phyloP scores from a whole-genome alignment of 768 basidiomycete genomes.

The Symmetrospora coprosmae region DNA sequence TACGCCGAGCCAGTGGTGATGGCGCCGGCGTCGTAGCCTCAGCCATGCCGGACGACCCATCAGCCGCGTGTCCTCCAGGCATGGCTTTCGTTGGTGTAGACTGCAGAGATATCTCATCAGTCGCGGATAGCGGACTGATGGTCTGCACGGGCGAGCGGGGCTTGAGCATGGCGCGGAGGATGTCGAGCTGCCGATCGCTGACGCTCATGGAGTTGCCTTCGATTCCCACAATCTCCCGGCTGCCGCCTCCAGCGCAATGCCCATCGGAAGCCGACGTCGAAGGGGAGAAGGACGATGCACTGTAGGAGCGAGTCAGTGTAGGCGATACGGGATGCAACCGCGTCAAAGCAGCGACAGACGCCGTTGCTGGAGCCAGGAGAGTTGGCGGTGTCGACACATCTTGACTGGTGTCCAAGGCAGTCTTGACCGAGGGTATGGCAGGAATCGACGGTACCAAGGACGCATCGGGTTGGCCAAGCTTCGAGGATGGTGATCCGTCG shows the following conservation, averaged over 20 bases:
- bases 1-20: too few species aligned
- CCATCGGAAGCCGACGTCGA: background rate
- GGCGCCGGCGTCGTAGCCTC: too few species aligned
- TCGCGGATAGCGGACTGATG: too few species aligned
- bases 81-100: too few species aligned
- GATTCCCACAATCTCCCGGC: background rate
- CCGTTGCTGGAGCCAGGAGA: background rate
- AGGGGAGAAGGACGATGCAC: background rate
- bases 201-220: background rate
- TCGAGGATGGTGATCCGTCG: too few species aligned
- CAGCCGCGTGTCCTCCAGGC: too few species aligned
- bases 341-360: too few species aligned
- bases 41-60: too few species aligned
- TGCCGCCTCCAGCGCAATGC: too few species aligned
- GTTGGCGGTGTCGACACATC: background rate
- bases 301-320: background rate
- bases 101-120: too few species aligned
- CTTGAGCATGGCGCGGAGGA: slow-evolving; percentile 5
- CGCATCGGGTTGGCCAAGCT: too few species aligned
- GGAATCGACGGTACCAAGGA: background rate
- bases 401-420: background rate
- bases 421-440: background rate
- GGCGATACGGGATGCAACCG: background rate
- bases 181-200: slow-evolving; percentile 6
- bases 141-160: background rate